Evolutionary conservation across 2,329 filamentous ascomycete genomes (phyloP), one percentile per base, ranked within the genome.

Genomic region (Sphaceloma murrayae): DNA sequence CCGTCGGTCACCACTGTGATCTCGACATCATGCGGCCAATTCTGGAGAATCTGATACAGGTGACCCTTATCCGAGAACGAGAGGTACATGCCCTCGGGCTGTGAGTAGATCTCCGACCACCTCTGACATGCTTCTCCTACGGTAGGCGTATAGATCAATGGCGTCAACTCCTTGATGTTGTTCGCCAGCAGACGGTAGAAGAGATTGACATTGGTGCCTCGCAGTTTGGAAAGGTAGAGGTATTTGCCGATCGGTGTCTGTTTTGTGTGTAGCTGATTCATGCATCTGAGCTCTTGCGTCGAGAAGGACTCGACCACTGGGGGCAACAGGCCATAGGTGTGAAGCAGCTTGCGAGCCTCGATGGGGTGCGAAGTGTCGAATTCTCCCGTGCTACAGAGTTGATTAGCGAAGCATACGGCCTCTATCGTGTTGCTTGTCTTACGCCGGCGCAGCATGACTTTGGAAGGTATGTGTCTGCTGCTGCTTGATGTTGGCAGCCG

Each of bases 1-100:
- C 91, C 91, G 62, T 98, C 91, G 11, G 91, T 96, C 55, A 98
- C 81, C 61, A 94, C 88, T 59, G 87, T 94, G 60, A 98, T 98
- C 64, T 95, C 86, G 22, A 94, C 89, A 52, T 86, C 78, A 52
- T 91, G 82, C 19, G 86, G 87, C 91, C 91, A 98, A 66, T 96
- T 96, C 59, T 79, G 73, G 53, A 96, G 79, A 62, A 96, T 88
- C 34, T 83, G 81, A 57, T 79, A 78, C 52, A 96, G 85, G 50
- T 89, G 86, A 59, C 88, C 91, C 52, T 85, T 80, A 70, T 98
- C 89, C 66, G 86, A 84, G 67, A 85, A 95, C 49, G 88, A 95
- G 52, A 98, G 84, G 70, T 96, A 98, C 66, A 96, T 76, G 52
- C 77, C 87, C 72, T 96, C 91, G 16, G 91, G 88, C 54, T 88